Evolutionary conservation across 83 land plant species (phyloP).

Genomic region (Diphasiastrum complanatum): DNA sequence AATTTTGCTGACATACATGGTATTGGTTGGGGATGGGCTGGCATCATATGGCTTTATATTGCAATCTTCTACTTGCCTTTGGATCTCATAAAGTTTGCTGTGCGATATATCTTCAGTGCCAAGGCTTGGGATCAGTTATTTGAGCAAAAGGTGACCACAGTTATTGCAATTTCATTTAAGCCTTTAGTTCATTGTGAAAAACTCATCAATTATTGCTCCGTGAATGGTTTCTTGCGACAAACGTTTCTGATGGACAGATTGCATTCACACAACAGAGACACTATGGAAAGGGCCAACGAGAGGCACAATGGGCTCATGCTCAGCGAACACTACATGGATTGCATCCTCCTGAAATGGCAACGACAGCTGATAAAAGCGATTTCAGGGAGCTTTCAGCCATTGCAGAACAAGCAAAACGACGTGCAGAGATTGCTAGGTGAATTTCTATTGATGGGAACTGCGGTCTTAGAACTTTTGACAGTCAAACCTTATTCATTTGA

Average conservation of each 20-base stretch:
- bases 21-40: slow-evolving; percentile 26
- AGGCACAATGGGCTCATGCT: slow-evolving; percentile 36
- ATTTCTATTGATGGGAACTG: too few species aligned
- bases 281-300: slow-evolving; percentile 31
- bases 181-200: not conserved
- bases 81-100: slow-evolving; percentile 10
- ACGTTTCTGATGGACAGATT: slow-evolving; percentile 14
- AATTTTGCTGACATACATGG: slow-evolving; percentile 15
- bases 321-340: slow-evolving; percentile 34
- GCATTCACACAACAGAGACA: slow-evolving; percentile 29
- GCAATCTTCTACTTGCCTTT: slow-evolving; percentile 10
- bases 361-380: not conserved
- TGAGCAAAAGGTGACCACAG: slow-evolving; percentile 18
- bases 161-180: not conserved
- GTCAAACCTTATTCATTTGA: too few species aligned
- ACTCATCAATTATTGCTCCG: not conserved
- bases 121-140: slow-evolving; percentile 11
- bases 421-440: slow-evolving; percentile 37
- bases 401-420: slow-evolving; percentile 29
- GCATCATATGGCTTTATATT: slow-evolving; percentile 15
- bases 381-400: slow-evolving; percentile 2
- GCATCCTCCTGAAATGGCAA: slow-evolving; percentile 23
- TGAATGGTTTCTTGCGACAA: too few species aligned
- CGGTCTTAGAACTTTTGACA: too few species aligned
- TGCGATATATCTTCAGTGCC: slow-evolving; percentile 19